Evolutionary conservation across 768 basidiomycete species (phyloP), one percentile per base, ranked within the genome.

Genomic region (Obba rivulosa): DNA sequence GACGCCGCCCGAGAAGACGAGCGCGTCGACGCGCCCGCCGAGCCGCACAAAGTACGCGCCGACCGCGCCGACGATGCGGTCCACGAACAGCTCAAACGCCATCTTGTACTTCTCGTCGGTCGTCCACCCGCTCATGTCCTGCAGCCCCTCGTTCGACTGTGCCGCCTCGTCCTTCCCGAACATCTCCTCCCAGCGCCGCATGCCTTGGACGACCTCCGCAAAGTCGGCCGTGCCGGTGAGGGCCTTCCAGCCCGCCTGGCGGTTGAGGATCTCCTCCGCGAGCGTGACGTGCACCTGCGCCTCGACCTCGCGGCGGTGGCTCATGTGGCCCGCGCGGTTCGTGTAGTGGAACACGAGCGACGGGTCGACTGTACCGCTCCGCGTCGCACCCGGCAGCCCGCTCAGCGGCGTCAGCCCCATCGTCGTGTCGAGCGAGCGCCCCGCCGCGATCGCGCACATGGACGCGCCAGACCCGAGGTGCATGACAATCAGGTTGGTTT

Each of bases 391-490:
- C 3, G 92, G 91, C 0, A 95, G 71, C 2, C 92, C 92, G 46
- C 81, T 81, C n/a, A 92, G 66, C 3, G 92, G 92, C 1, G 93
- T 93, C 34, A 96, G 76, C 3, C 92, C 92, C 93, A 96, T 96
- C 34, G 80, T 84, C 1, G 91, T 94, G 65, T 95, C 90, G 54
- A 85, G 73, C 18, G 87, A 89, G 50, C 76, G 68, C 18, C 93
- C 93, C 34, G 72, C 61, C 42, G 74, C 73, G 62, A 95, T 84
- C 16, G 81, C 81, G 63, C 90, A 92, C 13, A 77, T 80, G 13
- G 85, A 90, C 0, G 92, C 92, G 13, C 93, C 93, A n/a, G 88
- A 89, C 4, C 92, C 92, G 47, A 95, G 79, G 64, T 95, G 93
- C 24, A 91, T 72, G 14, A 90, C 74, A 49, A 95, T 90, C 43